These are phyloP conservation scores for Nannizziopsis arthrosporioides DNA, from an alignment of 2,329 filamentous ascomycete species.

Conservation along the genomic window DNA sequence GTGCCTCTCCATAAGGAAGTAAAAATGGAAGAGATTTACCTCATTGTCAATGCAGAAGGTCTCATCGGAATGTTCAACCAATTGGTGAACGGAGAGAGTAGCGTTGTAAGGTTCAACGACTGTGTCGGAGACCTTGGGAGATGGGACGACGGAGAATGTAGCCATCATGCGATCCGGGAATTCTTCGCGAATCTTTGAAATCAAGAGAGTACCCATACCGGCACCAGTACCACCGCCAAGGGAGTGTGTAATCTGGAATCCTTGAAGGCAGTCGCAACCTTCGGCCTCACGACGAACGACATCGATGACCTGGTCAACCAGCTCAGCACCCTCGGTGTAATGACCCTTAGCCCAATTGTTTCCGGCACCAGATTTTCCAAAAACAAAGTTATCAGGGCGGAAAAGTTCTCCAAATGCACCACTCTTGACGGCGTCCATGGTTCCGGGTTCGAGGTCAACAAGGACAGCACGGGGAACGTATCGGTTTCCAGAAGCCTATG, in stretches of 20 bases:
- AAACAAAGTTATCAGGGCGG: conserved; percentile 96
- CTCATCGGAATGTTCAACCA: conserved; percentile 99
- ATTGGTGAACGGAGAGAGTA: conserved; percentile 95
- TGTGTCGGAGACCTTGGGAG: conserved; percentile 98
- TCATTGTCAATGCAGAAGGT: conserved; percentile 99
- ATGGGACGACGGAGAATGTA: conserved; percentile 91
- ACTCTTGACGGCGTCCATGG: conserved; percentile 13
- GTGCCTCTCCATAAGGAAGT: conserved; percentile 14
- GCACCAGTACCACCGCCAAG: conserved; percentile 90
- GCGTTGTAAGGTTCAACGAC: conserved; percentile 99
- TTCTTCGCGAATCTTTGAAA: conserved; percentile 97
- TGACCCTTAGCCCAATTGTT: conserved; percentile 99
- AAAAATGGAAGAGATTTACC: conserved; percentile 31
- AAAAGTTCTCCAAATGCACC: conserved; percentile 82
- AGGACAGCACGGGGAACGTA: conserved; percentile 61
- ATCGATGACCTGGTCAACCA: conserved; percentile 88
- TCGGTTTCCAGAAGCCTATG: conserved; percentile 12
- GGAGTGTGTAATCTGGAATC: conserved; percentile 97
- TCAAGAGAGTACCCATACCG: conserved; percentile 92
- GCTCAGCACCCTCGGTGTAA: conserved; percentile 93
- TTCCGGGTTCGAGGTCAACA: conserved; percentile 64
- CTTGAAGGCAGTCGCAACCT: conserved; percentile 92
- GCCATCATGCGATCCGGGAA: conserved; percentile 99
- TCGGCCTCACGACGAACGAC: conserved; percentile 92
- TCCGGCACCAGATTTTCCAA: conserved; percentile 89